Base-by-base conservation (phyloP, 1,139 yeast species). In the Blastobotrys petasosporus region DNA sequence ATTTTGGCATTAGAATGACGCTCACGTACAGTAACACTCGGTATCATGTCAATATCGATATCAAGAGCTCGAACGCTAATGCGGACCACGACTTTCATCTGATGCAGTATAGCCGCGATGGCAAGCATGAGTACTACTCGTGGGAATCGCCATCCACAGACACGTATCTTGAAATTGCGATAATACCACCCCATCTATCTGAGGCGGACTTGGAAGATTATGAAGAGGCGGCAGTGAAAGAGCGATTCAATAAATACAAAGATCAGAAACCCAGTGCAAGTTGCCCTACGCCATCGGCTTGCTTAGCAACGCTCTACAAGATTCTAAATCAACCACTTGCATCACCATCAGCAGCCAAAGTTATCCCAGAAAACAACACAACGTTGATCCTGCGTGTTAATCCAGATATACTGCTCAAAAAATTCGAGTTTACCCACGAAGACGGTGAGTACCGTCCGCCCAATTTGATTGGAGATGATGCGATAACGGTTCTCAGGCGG, bases 401-500 rank as follows among this genome's bases (percentile, higher is more conserved):
- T 53, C 73, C 83, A 1, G 61, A 65, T 1, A 65, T 85, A 41
- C 65, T 86, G 28, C 60, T 71, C 1, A 10, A 34, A 3, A 57
- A 70, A 1, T 65, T 66, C 6, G 68, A 74, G 25, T 77, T 80
- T 53, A 60, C 67, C 0, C 52, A 67, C 11, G 66, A 69, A 39
- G 65, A 66, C 3, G 71, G 69, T 11, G 66, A 68, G 32, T 72
- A 74, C 50, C 73, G 77, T 1, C 94, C 95, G 1, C 86, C 88
- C 3, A 67, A 75, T 44, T 63, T 60, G 51, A 69, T 68, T 17
- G 77, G 78, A 35, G 49, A 49, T 13, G 46, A 51, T 31, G 49
- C 50, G 7, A 49, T 48, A 30, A 49, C 57, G 4, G 51, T 50
- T 4, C 44, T 41, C 7, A 39, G 48, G 35, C 52, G 61, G 20